phyloP scores from a whole-genome alignment of 2,329 filamentous ascomycete genomes.

The Epichloe brachyelytri region DNA sequence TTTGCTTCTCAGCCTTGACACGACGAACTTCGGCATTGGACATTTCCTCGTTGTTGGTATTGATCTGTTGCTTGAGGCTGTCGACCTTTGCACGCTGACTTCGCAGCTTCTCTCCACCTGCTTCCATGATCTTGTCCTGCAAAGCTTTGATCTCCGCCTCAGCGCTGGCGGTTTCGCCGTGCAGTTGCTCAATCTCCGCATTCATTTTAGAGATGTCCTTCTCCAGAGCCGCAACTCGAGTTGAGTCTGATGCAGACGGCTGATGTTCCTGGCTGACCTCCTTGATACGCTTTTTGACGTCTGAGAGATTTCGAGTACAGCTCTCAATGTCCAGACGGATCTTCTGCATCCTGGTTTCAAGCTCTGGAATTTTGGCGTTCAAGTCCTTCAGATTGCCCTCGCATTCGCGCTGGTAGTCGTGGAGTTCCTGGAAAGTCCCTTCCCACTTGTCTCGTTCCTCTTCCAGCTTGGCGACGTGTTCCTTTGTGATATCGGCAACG shows the following conservation, averaged over 20 bases:
- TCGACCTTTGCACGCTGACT: constrained; percentile 87
- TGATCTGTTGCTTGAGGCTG: constrained; percentile 72
- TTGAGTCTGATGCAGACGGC: constrained; percentile 68
- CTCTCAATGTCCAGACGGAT: constrained; percentile 80
- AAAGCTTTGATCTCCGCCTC: constrained; percentile 87
- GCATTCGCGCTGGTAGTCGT: constrained; percentile 69
- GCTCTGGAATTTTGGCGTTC: constrained; percentile 63
- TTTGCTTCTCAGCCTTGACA: constrained; percentile 89
- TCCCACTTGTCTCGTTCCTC: constrained; percentile 76
- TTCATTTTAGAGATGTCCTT: constrained; percentile 66
- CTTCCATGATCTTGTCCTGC: constrained; percentile 96
- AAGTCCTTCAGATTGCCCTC: constrained; percentile 61
- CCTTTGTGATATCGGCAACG: constrained; percentile 72
- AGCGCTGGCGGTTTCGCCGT: constrained; percentile 72
- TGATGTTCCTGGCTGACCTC: constrained; percentile 74
- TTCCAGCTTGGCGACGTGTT: constrained; percentile 81
- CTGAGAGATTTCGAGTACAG: constrained; percentile 67
- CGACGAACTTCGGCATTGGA: constrained; percentile 78
- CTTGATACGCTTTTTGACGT: constrained; percentile 72
- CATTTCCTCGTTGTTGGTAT: constrained; percentile 65
- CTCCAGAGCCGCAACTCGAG: constrained; percentile 56
- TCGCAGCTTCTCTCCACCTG: constrained; percentile 85
- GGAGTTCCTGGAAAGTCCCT: constrained; percentile 68
- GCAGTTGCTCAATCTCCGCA: constrained; percentile 67
- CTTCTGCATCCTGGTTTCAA: constrained; percentile 89